Evolutionary conservation across 306 rosid species (phyloP), one percentile per base, ranked within the genome.

Genomic region (Begonia loranthoides): DNA sequence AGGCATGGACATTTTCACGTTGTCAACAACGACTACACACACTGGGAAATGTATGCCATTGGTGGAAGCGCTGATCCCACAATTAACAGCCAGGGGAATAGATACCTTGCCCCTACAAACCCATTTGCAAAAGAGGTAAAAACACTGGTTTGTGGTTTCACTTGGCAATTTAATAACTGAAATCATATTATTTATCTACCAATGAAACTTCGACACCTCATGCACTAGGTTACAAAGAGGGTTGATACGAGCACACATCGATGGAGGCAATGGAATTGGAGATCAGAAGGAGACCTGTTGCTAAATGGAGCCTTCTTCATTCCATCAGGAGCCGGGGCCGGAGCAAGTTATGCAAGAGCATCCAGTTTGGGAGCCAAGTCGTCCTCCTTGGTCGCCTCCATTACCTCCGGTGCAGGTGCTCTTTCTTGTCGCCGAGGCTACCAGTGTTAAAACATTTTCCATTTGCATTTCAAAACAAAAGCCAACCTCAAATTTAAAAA

Each of bases 11-110:
- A 90, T 66, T 86, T 90, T 77, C 99, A 90, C 49, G 99, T 90
- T 66, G 99, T 90, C 51, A 90, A 90, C 76, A 90, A 90, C 54
- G 99, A 90, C 77, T 90, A 90, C 50, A 90, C 95, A 49, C 99
- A 90, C 39, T 86, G 99, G 99, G 88, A 62, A 60, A 90, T 90
- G 99, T 90, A 90, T 61, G 99, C 99, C 58, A 90, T 90, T 46
- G 99, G 99, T 54, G 99, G 99, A 49, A 90, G 99, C 51, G 99
- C 99, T 60, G 33, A 82, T 19, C 99, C 99, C 61, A 90, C 99
- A 47, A 86, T 90, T 69, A 86, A 90, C 61, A 90, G 99, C 76
- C 96, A 90, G 64, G 99, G 99, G 54, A 90, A 90, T 63, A 76
- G 99, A 80, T 90, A 78, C 66, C 84, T 90, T 49, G 99, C 99